phyloP scores from a whole-genome alignment of 2,329 filamentous ascomycete species.

The Trichoderma semiorbis region DNA sequence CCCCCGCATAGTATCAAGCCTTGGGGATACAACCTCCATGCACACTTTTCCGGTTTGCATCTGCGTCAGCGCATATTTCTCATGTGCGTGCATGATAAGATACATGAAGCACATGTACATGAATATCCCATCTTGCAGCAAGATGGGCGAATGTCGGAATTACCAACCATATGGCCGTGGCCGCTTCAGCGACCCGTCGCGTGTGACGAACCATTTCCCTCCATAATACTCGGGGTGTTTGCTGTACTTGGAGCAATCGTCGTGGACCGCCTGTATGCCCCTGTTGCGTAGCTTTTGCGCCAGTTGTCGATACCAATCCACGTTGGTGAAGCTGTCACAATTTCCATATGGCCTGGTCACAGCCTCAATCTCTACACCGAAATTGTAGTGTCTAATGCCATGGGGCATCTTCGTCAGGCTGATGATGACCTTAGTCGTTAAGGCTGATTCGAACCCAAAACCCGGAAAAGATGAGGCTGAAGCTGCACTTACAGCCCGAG shows the following conservation, averaged over 20 bases:
- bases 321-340: conserved; percentile 36
- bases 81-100: background rate
- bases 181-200: conserved; percentile 39
- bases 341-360: conserved; percentile 37
- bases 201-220: conserved; percentile 41
- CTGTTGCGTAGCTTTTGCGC: conserved; percentile 38
- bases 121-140: background rate
- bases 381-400: conserved; percentile 34
- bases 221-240: conserved; percentile 42
- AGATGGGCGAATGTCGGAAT: background rate
- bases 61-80: conserved; percentile 8
- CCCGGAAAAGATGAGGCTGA: background rate
- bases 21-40: conserved; percentile 41
- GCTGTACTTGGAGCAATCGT: conserved; percentile 38
- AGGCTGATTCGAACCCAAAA: background rate
- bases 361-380: conserved; percentile 40
- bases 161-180: conserved; percentile 34
- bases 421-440: background rate
- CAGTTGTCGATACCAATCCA: conserved; percentile 40
- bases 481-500: conserved; percentile 19
- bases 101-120: background rate
- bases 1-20: conserved; percentile 34
- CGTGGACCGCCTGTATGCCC: conserved; percentile 36
- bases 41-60: conserved; percentile 30
- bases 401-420: conserved; percentile 2